Evolutionary conservation across 1,139 yeast genomes (phyloP), one percentile per base, ranked within the genome.

Genomic region (Barnettozyma hawaiiensis): DNA sequence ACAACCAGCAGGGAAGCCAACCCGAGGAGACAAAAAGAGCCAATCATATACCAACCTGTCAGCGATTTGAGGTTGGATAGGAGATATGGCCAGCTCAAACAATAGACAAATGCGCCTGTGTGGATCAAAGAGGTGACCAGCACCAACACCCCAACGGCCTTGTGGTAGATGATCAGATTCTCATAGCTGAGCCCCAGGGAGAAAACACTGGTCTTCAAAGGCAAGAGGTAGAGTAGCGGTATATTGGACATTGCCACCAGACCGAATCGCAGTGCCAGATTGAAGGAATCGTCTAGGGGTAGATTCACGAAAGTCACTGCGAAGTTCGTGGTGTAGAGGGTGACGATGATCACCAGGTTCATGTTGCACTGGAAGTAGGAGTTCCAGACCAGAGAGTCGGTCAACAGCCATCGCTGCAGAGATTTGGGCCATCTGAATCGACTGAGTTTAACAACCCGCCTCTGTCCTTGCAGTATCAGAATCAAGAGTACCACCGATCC

Each of bases 171-270:
- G 3, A 55, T 34, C n/a, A 55, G 39, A 20, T 47, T 49, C 33
- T 55, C 59, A 33, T 55, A 55, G 14, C 57, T 51, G 23, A 54
- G 22, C 9, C 48, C 45, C 7, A 53, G 33, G 9, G 41, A 38
- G 21, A 55, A 38, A 0, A 57, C 53, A 3, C 60, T 57, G 5
- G 52, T 42, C 21, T 55, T 55, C 21, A 55, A 37, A 2, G 60
- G 60, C 6, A 55, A 41, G 20, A 55, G 36, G 39, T 54, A 54
- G n/a, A 55, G 26, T 23, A 55, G 24, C 9, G 60, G 59, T 5
- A 55, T 31, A n/a, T 55, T 55, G 10, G 55, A 48, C 1, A 50
- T 52, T 2, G 58, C 49, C 3, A 54, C 52, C 14, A 53, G 44
- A 1, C 60, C 60, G 8, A 57, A 43, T n/a, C 60, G 35, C 1